phyloP scores from a whole-genome alignment of 2,329 filamentous ascomycete species.

The Zasmidium angulare region DNA sequence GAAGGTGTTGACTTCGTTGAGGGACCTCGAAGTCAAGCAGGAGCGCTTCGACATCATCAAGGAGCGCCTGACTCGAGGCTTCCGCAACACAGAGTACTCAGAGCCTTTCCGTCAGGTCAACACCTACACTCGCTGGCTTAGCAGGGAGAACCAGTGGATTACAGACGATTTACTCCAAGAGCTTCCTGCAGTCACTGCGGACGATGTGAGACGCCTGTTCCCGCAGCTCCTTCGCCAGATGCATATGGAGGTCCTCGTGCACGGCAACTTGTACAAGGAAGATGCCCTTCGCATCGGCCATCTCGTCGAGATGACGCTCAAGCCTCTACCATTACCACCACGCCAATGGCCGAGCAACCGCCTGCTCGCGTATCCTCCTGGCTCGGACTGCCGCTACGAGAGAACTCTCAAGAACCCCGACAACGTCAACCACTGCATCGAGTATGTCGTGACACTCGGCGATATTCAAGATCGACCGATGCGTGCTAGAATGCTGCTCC shows the following conservation, averaged over 20 bases:
- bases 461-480: conserved; percentile 60
- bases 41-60: conserved; percentile 91
- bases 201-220: conserved; percentile 74
- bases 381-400: conserved; percentile 80
- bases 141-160: conserved; percentile 72
- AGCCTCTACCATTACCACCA: conserved; percentile 69
- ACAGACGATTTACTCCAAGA: conserved; percentile 79
- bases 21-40: conserved; percentile 78
- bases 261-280: conserved; percentile 93
- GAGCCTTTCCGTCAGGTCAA: conserved; percentile 88
- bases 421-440: conserved; percentile 67
- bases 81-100: conserved; percentile 83
- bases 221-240: conserved; percentile 78
- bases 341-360: conserved; percentile 78
- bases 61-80: conserved; percentile 72
- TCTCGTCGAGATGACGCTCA: conserved; percentile 74
- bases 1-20: conserved; percentile 80
- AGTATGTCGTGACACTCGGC: conserved; percentile 48
- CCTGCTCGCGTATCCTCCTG: conserved; percentile 73
- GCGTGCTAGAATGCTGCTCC: conserved; percentile 74
- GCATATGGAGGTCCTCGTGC: conserved; percentile 82
- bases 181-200: conserved; percentile 69
- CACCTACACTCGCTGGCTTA: conserved; percentile 78
- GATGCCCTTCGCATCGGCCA: conserved; percentile 84
- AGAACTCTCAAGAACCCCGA: conserved; percentile 79